These are phyloP conservation scores for Groenewaldozyma salmanticensis DNA, from an alignment of 805 yeast species.

Conservation along the genomic window DNA sequence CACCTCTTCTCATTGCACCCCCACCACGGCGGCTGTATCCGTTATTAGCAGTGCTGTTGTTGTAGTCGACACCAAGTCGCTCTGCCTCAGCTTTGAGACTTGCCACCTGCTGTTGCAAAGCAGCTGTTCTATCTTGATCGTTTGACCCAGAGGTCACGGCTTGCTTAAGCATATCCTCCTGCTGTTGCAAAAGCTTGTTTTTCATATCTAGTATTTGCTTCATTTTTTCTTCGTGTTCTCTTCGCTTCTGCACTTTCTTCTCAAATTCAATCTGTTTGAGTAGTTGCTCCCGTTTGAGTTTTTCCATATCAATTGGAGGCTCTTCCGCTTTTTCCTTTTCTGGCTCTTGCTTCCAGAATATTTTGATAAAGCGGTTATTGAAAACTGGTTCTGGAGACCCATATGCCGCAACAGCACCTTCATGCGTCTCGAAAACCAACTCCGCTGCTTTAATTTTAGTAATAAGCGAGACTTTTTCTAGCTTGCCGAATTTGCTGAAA, in stretches of 20 bases:
- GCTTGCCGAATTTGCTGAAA: conserved; percentile 35
- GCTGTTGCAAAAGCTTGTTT: conserved; percentile 26
- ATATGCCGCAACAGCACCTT: conserved; percentile 36
- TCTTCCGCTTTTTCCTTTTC: conserved; percentile 8
- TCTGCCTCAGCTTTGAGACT: conserved; percentile 28
- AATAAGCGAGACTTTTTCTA: conserved; percentile 26
- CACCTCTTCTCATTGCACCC: conserved; percentile 9
- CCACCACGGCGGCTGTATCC: conserved; percentile 2
- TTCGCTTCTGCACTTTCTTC: conserved; percentile 28
- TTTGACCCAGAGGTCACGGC: conserved; percentile 16
- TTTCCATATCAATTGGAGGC: conserved; percentile 31
- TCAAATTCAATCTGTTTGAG: conserved; percentile 35
- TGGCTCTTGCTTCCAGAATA: conserved; percentile 29
- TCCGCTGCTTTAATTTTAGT: conserved; percentile 27
- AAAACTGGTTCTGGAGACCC: conserved; percentile 35
- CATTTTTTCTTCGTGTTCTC: conserved; percentile 27
- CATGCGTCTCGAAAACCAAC: conserved; percentile 30
- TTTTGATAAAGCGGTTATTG: conserved; percentile 40
- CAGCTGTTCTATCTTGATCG: conserved; percentile 19
- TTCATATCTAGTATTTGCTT: conserved; percentile 26
- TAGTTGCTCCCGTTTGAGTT: conserved; percentile 29
- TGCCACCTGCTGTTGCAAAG: conserved; percentile 24
- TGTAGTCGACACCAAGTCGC: conserved; percentile 19
- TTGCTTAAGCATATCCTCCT: conserved; percentile 28
- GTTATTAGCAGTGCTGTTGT: conserved; percentile 6